Base-by-base conservation (phyloP, 2,329 filamentous ascomycete species). In the Microdochium bolleyi region DNA sequence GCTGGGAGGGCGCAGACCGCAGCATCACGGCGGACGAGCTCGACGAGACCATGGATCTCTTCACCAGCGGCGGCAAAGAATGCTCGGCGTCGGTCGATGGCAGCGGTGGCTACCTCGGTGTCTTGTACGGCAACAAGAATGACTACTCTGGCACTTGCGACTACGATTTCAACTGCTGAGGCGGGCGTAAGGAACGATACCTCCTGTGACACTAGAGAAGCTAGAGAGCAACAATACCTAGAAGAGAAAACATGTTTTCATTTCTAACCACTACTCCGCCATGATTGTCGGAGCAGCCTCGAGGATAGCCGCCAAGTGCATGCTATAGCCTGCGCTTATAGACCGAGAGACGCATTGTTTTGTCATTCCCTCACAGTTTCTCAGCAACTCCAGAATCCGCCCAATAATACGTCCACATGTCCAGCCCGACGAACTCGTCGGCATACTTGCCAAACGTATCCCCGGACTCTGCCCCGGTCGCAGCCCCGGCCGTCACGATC, bases 391-490 rank as follows among this genome's bases (percentile, higher is more conserved):
- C 27, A 11, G 5, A 5, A 22, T 46, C 41, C 5, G 71, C 70
- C 79, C 79, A 83, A 55, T 80, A 82, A 58, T 77, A 83, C 24
- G 78, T 80, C 55, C 68, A 74, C 50, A 81, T 79, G 49, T 77
- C 70, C 34, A 78, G 53, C 2, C 76, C 77, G 50, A 66, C 24
- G 56, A 71, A 79, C 5, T 73, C 64, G 62, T 83, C 79, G n/a
- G 63, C 64, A 57, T 80, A 82, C 14, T 56, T 64, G 56, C 64
- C 67, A 19, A 67, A 73, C 61, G 64, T 63, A 49, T 73, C 76
- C 21, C 74, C 73, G 13, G 64, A 71, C 22, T 22, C 13, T 8
- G 48, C 24, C 19, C 27, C 27, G 5, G 27, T 5, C 0, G 75
- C 78, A 0, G 73, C 74, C 1, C 76, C 79, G 3, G 78, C 77